These are phyloP conservation scores for Leishmania major DNA, from an alignment of 208 protist species.

Conservation along the genomic window DNA sequence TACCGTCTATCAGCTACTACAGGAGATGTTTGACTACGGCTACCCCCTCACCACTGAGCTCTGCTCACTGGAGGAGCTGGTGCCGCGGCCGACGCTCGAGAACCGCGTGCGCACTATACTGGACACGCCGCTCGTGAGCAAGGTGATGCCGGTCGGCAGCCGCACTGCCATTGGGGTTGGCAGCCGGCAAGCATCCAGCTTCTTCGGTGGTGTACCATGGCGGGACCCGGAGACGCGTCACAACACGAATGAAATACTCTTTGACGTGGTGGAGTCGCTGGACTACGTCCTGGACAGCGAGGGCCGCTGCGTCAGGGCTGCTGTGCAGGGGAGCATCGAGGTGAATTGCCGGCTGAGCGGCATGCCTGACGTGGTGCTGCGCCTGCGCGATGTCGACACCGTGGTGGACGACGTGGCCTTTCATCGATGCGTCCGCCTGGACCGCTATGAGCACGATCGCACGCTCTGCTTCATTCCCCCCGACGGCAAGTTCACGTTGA, in stretches of 20 bases:
- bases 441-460: conserved; percentile 74
- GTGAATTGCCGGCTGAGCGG: conserved; percentile 88
- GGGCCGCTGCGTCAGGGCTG: conserved; percentile 58
- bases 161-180: conserved; percentile 26
- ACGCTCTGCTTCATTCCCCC: conserved; percentile 88
- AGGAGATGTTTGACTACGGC: conserved; percentile 93
- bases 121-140: conserved; percentile 43
- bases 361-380: conserved; percentile 87
- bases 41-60: conserved; percentile 92
- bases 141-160: conserved; percentile 19
- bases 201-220: conserved; percentile 66
- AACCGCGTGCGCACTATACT: conserved; percentile 81
- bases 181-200: conserved; percentile 15
- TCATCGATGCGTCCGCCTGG: conserved; percentile 84
- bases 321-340: conserved; percentile 76
- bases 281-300: conserved; percentile 86
- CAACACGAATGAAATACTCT: conserved; percentile 90
- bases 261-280: conserved; percentile 90
- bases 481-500: conserved; percentile 90
- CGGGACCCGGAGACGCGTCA: conserved; percentile 73
- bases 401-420: conserved; percentile 81
- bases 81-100: conserved; percentile 80
- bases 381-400: conserved; percentile 63
- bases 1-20: conserved; percentile 89
- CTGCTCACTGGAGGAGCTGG: conserved; percentile 84